A percentile compares a stretch with the other conserved stretches of the same genome.
Conservation (phyloP, 495 filamentous ascomycete species). For the Aspergillus hancockii region DNA sequence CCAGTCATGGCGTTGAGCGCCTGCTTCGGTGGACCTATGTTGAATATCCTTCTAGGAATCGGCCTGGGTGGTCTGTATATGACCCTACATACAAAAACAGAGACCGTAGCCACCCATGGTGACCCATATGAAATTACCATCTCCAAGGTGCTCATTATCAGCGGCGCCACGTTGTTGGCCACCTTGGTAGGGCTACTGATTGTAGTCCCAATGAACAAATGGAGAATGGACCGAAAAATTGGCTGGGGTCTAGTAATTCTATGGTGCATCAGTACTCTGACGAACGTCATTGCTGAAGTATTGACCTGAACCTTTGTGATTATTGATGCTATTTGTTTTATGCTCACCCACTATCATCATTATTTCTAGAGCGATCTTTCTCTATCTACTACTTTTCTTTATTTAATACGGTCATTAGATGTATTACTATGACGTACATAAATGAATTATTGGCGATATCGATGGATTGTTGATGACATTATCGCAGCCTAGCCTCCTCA, state of each 20-base stretch:
- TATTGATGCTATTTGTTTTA: background rate
- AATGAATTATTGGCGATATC: background rate
- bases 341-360: background rate
- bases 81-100: slow-evolving; percentile 50
- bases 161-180: slow-evolving; percentile 74
- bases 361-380: background rate
- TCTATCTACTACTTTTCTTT: background rate
- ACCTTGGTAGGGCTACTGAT: slow-evolving; percentile 79
- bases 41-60: slow-evolving; percentile 95
- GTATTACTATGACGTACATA: background rate
- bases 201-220: slow-evolving; percentile 80
- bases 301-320: slow-evolving; percentile 17
- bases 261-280: slow-evolving; percentile 80
- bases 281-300: slow-evolving; percentile 83
- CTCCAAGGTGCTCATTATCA: slow-evolving; percentile 79
- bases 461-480: no score
- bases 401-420: background rate
- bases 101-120: slow-evolving; percentile 27
- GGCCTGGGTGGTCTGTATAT: slow-evolving; percentile 87
- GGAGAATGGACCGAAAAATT: slow-evolving; percentile 84
- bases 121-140: slow-evolving; percentile 78
- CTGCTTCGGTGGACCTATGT: slow-evolving; percentile 96
- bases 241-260: slow-evolving; percentile 81
- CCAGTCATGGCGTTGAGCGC: slow-evolving; percentile 95
- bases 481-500: no score